Base-by-base conservation (phyloP, 2,329 filamentous ascomycete genomes). In the Cryoendolithus antarcticus region DNA sequence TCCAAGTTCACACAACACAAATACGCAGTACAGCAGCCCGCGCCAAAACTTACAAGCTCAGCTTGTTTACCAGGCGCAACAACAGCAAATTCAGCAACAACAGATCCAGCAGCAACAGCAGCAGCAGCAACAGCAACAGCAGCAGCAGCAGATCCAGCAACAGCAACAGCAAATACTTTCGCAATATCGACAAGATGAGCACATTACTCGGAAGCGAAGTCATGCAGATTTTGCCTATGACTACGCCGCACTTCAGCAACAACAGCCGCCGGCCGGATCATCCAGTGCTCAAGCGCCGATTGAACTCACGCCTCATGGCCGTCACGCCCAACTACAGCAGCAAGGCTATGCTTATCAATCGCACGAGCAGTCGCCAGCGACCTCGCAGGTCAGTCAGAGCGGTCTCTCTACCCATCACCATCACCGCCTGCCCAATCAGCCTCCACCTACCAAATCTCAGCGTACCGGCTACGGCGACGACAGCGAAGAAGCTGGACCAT, bases 361-460 rank as follows among this genome's bases (percentile, higher is more conserved):
- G 24, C 24, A 27, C 24, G 24, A 27, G 24, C 24, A 27, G 24
- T 27, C 24, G 24, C 24, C 24, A 27, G 7, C 24, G 7, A 27
- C 24, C 24, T 27, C 24, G 24, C 24, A 27, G 7, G 24, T 27
- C 24, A 27, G 24, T 27, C 24, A 27, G 6, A 27, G 24, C 24
- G 24, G 24, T 2, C 24, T 27, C 6, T 27, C 24, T 21, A 13
- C 39, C 27, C 84, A 93, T 55, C 84, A 89, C 53, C 86, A 94
- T 53, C 84, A 88, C 52, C 79, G 80, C 32, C 70, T 88, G 30
- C 84, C 85, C 35, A 77, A 85, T 48, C 78, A 82, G 45, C 77
- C 75, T 8, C 77, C 78, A 13, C 75, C 80, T 11, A 71, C 72
- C 38, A 82, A 83, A 62, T 70, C 82, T 63, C 71, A 77, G 64